A percentile compares a stretch with the other conserved stretches of the same genome.
Conservation (phyloP, 2,329 filamentous ascomycete genomes). For the Alternaria brassicae region DNA sequence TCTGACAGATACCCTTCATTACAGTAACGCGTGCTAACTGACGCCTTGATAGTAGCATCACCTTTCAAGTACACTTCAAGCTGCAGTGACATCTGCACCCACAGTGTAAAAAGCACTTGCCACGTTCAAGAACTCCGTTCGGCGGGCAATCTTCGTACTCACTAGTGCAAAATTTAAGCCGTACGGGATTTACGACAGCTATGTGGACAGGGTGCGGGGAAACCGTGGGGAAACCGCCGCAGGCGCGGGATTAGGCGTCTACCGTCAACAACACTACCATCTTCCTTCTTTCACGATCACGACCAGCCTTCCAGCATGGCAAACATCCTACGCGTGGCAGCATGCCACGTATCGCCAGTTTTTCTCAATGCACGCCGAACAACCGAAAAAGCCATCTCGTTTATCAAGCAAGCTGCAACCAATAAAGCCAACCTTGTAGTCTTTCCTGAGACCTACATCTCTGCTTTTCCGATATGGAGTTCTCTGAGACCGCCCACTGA, state of each 20-base stretch:
- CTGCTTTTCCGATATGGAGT: constrained; percentile 63
- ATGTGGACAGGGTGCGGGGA: background rate
- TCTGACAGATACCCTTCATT: background rate
- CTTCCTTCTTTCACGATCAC: background rate
- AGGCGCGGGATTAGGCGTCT: background rate
- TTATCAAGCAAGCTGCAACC: constrained; percentile 56
- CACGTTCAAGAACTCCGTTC: background rate
- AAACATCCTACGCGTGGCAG: constrained; percentile 30
- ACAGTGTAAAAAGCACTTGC: background rate
- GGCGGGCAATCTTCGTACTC: background rate
- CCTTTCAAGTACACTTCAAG: background rate
- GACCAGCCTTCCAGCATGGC: constrained; percentile 10
- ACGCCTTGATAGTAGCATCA: background rate
- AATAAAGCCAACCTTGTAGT: constrained; percentile 59
- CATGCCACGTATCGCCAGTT: constrained; percentile 49
- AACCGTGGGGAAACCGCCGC: constrained; percentile 3
- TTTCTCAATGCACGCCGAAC: constrained; percentile 58
- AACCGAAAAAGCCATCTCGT: constrained; percentile 55
- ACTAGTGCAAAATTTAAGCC: background rate
- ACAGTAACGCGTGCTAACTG: background rate
- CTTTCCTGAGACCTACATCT: constrained; percentile 62
- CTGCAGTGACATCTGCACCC: background rate
- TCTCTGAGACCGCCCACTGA: constrained; percentile 56
- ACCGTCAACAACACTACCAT: background rate
- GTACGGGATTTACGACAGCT: background rate